These are phyloP conservation scores for Cercospora zeina DNA, from an alignment of 2,329 filamentous ascomycete genomes.

Conservation along the genomic window DNA sequence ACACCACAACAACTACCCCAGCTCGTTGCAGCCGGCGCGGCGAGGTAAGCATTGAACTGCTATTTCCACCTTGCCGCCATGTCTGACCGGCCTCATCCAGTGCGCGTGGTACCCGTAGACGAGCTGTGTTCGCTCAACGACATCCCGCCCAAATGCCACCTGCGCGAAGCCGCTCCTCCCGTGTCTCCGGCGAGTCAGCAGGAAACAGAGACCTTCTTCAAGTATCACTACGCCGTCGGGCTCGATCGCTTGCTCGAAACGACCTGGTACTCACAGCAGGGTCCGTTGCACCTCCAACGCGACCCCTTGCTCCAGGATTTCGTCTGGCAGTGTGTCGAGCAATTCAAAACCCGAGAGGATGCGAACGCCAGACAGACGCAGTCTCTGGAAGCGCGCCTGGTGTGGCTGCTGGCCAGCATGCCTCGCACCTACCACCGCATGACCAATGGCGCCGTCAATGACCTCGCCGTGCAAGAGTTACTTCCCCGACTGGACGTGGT, in stretches of 20 bases:
- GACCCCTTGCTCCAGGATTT: slow-evolving; percentile 64
- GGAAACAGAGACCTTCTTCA: slow-evolving; percentile 72
- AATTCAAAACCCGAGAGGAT: slow-evolving; percentile 38
- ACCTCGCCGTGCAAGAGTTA: slow-evolving; percentile 57
- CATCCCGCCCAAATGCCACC: slow-evolving; percentile 31
- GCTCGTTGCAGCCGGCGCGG: slow-evolving; percentile 34
- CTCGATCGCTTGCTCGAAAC: slow-evolving; percentile 79
- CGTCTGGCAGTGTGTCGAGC: slow-evolving; percentile 63
- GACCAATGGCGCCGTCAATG: slow-evolving; percentile 46
- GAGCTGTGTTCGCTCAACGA: slow-evolving; percentile 46
- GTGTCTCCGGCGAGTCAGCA: slow-evolving; percentile 54
- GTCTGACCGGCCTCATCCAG: slow-evolving; percentile 33
- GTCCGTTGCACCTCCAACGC: slow-evolving; percentile 54
- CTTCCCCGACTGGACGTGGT: slow-evolving; percentile 70
- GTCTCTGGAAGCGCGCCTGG: slow-evolving; percentile 60
- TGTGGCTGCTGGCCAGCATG: slow-evolving; percentile 60
- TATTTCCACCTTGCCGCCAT: background rate
- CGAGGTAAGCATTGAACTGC: slow-evolving; percentile 31
- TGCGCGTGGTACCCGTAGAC: slow-evolving; percentile 61
- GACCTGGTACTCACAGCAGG: slow-evolving; percentile 70
- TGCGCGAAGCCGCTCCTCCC: slow-evolving; percentile 41
- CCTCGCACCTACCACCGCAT: slow-evolving; percentile 45
- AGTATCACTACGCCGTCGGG: slow-evolving; percentile 72
- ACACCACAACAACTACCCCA: slow-evolving; percentile 27
- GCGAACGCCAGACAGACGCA: slow-evolving; percentile 35